Evolutionary conservation across 1,284 basidiomycete genomes (phyloP).

Genomic region (Sporisorium scitamineum): DNA sequence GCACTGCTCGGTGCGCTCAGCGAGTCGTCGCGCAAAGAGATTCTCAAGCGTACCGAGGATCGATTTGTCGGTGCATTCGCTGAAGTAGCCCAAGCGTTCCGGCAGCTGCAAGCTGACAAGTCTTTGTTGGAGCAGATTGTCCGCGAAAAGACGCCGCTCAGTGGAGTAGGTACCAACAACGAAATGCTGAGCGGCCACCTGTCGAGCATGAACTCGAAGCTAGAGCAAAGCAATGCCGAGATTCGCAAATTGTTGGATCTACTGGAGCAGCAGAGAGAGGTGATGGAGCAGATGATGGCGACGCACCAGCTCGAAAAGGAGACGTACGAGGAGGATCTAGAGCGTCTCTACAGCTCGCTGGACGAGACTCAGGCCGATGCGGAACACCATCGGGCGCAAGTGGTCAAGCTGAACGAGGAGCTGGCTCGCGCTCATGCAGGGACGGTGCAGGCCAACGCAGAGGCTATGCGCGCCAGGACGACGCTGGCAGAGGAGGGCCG

Average conservation of each 20-base stretch:
- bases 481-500: constrained; percentile 37
- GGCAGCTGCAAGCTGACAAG: constrained; percentile 63
- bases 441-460: constrained; percentile 41
- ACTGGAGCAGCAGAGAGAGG: constrained; percentile 59
- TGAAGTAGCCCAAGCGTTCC: constrained; percentile 58
- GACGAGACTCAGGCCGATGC: constrained; percentile 23
- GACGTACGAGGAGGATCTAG: constrained; percentile 52
- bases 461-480: constrained; percentile 31
- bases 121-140: constrained; percentile 55
- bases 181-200: constrained; percentile 50
- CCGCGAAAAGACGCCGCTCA: constrained; percentile 59
- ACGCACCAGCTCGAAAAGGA: constrained; percentile 58
- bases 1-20: constrained; percentile 22
- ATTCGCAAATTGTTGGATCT: constrained; percentile 60
- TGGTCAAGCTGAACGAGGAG: constrained; percentile 40
- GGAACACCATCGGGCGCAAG: constrained; percentile 24
- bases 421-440: constrained; percentile 43
- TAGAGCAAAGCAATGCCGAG: constrained; percentile 50
- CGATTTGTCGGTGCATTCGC: constrained; percentile 58
- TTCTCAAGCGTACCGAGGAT: constrained; percentile 53
- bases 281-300: constrained; percentile 63
- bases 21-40: constrained; percentile 25
- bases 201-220: constrained; percentile 47
- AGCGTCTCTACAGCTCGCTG: constrained; percentile 42
- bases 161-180: constrained; percentile 40